Evolutionary conservation across 306 rosid species (phyloP).

Genomic region (Alnus rubra): DNA sequence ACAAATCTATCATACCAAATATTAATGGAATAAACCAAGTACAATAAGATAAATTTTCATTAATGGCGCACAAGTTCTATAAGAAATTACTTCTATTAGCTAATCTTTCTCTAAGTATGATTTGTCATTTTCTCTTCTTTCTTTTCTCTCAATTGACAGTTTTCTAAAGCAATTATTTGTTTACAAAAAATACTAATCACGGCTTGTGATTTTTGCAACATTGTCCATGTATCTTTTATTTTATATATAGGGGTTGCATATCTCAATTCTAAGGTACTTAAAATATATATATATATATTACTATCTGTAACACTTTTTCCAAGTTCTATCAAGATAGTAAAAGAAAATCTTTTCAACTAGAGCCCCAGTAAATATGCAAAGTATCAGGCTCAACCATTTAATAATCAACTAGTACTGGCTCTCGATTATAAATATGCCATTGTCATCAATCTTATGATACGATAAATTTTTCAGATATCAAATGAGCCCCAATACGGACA

Average conservation of each 20-base stretch:
- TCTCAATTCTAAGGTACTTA: not conserved
- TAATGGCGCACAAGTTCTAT: not conserved
- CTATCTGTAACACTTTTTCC: too few relatives aligned
- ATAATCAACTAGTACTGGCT: not conserved
- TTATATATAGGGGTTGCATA: not conserved
- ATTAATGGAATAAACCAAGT: too few relatives aligned
- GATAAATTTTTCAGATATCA: too few relatives aligned
- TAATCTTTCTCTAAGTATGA: not conserved
- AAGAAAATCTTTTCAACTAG: not conserved
- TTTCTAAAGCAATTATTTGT: too few relatives aligned
- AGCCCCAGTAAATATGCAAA: not conserved
- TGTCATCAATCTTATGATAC: not conserved
- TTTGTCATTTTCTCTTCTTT: too few relatives aligned
- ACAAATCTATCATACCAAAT: too few relatives aligned
- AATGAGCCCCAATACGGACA: not conserved
- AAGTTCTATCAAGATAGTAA: not conserved
- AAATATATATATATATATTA: not conserved
- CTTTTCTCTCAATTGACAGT: too few relatives aligned
- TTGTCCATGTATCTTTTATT: not conserved
- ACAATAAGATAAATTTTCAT: too few relatives aligned
- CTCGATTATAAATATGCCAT: not conserved
- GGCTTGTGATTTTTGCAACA: not conserved
- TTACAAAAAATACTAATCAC: not conserved
- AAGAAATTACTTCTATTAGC: not conserved
- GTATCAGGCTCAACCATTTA: not conserved